Base-by-base conservation (phyloP, 306 rosid species). In the Vigna angularis region DNA sequence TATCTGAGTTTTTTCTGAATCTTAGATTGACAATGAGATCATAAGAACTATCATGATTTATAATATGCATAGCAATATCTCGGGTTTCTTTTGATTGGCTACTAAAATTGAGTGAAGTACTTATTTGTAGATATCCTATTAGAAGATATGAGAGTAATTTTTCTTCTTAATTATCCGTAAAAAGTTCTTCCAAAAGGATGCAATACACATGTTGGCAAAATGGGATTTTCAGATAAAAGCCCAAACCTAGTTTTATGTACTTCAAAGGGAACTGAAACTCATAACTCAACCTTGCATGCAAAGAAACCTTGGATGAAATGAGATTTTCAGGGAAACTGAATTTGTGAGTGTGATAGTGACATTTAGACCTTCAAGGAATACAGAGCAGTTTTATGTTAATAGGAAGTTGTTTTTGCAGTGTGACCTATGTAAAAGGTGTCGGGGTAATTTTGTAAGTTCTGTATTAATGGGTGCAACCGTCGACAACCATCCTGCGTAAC, bases 21-120 rank as follows among this genome's bases (percentile, higher is more conserved):
- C 28, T 59, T 6, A 56, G 47, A 11, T 48, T 55, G 42, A 24
- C 28, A 40, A 47, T 40, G 76, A 20, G 50, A 49, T 68, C 42
- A 49, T 50, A 58, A 24, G 48, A 74, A 56, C 18, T 49, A 38
- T 26, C 26, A 18, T 36, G 58, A 9, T 75, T 44, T 38, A 68
- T 75, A 69, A 13, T 55, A 13, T 52, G 15, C 36, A 70, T 50
- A 81, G 10, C 45, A 62, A 15, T 61, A 52, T 45, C 10, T 24
- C 26, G 58, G 28, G 47, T 17, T 79, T 69, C 82, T 76, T 55
- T 56, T 30, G 68, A 70, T 65, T 71, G 32, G n/a, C 49, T 36
- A 34, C 38, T 65, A 52, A 47, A 62, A 47, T 69, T 52, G 16
- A 48, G 53, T 64, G 48, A 84, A 66, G 47, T 51, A 30, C 57